Conservation (phyloP, 2,329 filamentous ascomycete genomes). For the Fusarium gaditjirri region DNA sequence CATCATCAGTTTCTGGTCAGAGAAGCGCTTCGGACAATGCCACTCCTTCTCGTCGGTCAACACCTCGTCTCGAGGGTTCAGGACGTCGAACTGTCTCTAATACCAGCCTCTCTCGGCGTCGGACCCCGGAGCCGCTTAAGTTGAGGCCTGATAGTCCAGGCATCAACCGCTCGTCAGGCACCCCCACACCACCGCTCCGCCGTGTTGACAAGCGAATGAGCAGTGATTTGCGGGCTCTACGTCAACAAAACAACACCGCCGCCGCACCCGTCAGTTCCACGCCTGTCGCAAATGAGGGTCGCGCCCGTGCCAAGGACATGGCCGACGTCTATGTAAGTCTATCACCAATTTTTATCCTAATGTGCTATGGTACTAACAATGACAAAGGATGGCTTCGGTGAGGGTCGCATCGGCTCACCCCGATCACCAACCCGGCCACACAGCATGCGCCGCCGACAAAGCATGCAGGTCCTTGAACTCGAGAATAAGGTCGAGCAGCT, state of each 20-base stretch:
- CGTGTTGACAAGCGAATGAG: slow-evolving; percentile 75
- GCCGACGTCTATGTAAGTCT: slow-evolving; percentile 90
- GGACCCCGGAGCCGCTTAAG: slow-evolving; percentile 64
- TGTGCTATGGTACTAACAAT: slow-evolving; percentile 31
- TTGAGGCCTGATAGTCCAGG: slow-evolving; percentile 73
- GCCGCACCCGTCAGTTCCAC: slow-evolving; percentile 54
- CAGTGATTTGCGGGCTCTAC: slow-evolving; percentile 71
- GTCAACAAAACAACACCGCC: slow-evolving; percentile 51
- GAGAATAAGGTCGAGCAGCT: slow-evolving; percentile 87
- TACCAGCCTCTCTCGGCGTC: slow-evolving; percentile 61
- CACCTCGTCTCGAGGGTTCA: slow-evolving; percentile 38
- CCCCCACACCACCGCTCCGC: slow-evolving; percentile 74
- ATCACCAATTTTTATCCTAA: slow-evolving; percentile 34
- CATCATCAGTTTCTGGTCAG: slow-evolving; percentile 14
- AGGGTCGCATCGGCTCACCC: slow-evolving; percentile 86
- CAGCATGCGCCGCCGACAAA: slow-evolving; percentile 96
- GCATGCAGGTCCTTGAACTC: slow-evolving; percentile 95
- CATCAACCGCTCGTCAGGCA: slow-evolving; percentile 53
- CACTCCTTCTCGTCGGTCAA: slow-evolving; percentile 33
- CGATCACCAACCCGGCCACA: slow-evolving; percentile 93
- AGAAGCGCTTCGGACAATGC: slow-evolving; percentile 54
- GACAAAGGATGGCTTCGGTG: slow-evolving; percentile 88
- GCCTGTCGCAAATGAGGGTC: slow-evolving; percentile 87
- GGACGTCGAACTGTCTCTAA: slow-evolving; percentile 62
- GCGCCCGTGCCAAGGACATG: slow-evolving; percentile 86